Percentiles rank a stretch among this genome's conserved stretches.
Evolutionary conservation across 1,139 yeast genomes (phyloP).

Genomic region (Trichomonascaceae sp.): DNA sequence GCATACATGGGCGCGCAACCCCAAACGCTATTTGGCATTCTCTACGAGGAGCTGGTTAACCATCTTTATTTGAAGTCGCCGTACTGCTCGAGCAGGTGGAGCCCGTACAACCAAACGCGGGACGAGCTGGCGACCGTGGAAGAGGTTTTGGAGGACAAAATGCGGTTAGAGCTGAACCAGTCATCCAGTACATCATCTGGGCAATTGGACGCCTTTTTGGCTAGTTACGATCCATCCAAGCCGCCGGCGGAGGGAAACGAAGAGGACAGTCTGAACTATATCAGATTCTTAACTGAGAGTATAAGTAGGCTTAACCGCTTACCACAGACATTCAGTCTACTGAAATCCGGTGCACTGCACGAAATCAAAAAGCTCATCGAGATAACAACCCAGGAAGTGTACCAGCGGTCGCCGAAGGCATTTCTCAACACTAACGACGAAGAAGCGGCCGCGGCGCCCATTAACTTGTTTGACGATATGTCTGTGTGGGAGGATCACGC

Average conservation of each 20-base stretch:
- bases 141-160: conserved; percentile 21
- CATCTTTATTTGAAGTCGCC: conserved; percentile 55
- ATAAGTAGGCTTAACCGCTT: conserved; percentile 51
- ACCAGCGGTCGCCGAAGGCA: conserved; percentile 35
- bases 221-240: conserved; percentile 15
- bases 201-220: conserved; percentile 33
- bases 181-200: conserved; percentile 14
- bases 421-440: conserved; percentile 3
- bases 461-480: conserved; percentile 6
- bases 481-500: conserved; percentile 32
- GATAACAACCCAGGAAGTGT: conserved; percentile 52
- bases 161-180: conserved; percentile 18
- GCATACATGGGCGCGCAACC: conserved; percentile 51
- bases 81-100: conserved; percentile 25
- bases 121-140: conserved; percentile 17
- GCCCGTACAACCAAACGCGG: conserved; percentile 16
- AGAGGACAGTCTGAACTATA: conserved; percentile 42
- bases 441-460: neutral
- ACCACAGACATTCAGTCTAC: conserved; percentile 44
- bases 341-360: conserved; percentile 35
- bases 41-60: conserved; percentile 63
- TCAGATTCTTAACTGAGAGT: conserved; percentile 43
- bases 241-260: conserved; percentile 21
- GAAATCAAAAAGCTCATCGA: conserved; percentile 45
- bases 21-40: conserved; percentile 47